Conservation (phyloP, 768 basidiomycete species). For the Dentipellis fragilis region DNA sequence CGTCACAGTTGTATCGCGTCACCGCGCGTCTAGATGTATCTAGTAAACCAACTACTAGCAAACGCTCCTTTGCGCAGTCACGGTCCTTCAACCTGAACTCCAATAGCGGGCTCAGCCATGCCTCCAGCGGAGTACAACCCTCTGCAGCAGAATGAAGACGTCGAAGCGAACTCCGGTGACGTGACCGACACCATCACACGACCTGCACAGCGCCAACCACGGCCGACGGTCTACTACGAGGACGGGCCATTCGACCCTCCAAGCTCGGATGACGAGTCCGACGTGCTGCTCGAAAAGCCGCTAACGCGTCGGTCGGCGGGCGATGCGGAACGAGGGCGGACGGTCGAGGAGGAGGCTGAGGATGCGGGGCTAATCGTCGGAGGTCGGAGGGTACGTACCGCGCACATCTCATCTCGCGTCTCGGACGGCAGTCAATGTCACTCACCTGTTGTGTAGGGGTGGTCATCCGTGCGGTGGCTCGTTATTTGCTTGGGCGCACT, state of each 20-base stretch:
- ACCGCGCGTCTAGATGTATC: neutral
- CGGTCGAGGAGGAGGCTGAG: constrained; percentile 16
- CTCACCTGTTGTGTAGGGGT: constrained; percentile 24
- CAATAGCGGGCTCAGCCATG: constrained; percentile 1
- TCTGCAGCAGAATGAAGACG: constrained; percentile 11
- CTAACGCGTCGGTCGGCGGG: constrained; percentile 15
- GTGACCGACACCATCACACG: no score
- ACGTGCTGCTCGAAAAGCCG: constrained; percentile 40
- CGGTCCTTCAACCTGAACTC: neutral
- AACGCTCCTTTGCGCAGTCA: neutral
- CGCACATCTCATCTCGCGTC: neutral
- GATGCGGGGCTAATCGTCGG: constrained; percentile 26
- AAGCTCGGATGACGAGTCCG: constrained; percentile 69
- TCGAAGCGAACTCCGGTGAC: no score
- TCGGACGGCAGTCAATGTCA: neutral
- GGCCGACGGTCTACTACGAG: constrained; percentile 45
- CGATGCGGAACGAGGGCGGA: constrained; percentile 19
- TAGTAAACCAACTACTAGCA: neutral
- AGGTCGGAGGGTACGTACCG: constrained; percentile 23
- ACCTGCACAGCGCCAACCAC: neutral
- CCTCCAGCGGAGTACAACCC: constrained; percentile 10
- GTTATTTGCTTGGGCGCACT: constrained; percentile 51
- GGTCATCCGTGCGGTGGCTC: constrained; percentile 49
- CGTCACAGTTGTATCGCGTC: neutral
- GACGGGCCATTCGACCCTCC: constrained; percentile 73